A percentile compares a stretch with the other conserved stretches of the same genome.
phyloP scores from a whole-genome alignment of 306 rosid genomes.

The Acmispon strigosus region DNA sequence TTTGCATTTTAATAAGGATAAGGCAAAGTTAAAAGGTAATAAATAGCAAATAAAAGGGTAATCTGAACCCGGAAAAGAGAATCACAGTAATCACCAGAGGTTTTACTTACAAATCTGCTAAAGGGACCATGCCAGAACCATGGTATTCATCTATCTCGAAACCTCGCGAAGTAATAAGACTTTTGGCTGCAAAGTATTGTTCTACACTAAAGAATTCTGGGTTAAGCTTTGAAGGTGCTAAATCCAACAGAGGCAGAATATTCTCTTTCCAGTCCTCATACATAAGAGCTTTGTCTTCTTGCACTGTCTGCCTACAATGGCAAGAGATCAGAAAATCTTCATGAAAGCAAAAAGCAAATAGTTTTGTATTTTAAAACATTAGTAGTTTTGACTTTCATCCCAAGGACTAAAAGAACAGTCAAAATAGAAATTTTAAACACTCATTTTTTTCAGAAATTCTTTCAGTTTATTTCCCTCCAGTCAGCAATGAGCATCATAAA shows the following conservation, averaged over 20 bases:
- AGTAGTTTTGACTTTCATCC: background rate
- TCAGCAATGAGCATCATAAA: background rate
- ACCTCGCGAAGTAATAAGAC: slow-evolving; percentile 68
- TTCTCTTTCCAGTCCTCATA: slow-evolving; percentile 77
- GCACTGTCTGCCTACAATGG: slow-evolving; percentile 57
- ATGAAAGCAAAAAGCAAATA: background rate
- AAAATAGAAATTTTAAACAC: background rate
- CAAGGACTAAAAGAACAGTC: background rate
- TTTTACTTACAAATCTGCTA: slow-evolving; percentile 82
- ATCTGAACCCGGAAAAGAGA: background rate
- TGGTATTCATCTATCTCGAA: slow-evolving; percentile 73
- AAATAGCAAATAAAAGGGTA: background rate
- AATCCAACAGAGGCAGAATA: slow-evolving; percentile 56
- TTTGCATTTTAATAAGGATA: background rate
- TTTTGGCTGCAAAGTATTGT: slow-evolving; percentile 65
- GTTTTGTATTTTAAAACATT: background rate
- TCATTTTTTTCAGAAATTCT: background rate
- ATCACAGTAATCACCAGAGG: background rate
- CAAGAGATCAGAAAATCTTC: slow-evolving; percentile 34
- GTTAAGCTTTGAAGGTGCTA: slow-evolving; percentile 31
- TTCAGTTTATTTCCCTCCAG: slow-evolving; percentile 1
- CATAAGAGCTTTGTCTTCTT: slow-evolving; percentile 60
- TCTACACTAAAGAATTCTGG: slow-evolving; percentile 41
- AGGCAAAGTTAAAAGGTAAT: background rate
- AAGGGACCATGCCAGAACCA: slow-evolving; percentile 90